These are phyloP conservation scores for Pythium periplocum DNA, from an alignment of 352 stramenopile genomes.

Conservation along the genomic window DNA sequence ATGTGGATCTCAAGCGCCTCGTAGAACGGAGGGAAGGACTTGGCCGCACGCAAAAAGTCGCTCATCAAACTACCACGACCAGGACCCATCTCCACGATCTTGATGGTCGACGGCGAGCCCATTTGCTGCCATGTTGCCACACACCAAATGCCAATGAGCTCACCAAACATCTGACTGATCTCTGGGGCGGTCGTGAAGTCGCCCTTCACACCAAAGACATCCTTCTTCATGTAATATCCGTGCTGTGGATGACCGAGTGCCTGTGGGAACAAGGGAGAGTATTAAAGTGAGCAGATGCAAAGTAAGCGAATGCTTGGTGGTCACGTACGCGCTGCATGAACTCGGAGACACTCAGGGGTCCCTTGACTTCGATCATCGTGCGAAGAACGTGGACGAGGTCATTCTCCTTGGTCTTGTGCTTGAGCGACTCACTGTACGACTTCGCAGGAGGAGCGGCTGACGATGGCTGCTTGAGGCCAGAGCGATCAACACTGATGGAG, in stretches of 20 bases:
- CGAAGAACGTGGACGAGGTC: slow-evolving; percentile 72
- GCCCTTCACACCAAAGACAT: slow-evolving; percentile 87
- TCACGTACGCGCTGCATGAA: slow-evolving; percentile 86
- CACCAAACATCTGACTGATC: slow-evolving; percentile 93
- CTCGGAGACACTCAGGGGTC: slow-evolving; percentile 92
- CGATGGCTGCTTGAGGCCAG: slow-evolving; percentile 57
- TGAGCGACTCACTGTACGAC: slow-evolving; percentile 17
- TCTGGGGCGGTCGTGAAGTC: slow-evolving; percentile 94
- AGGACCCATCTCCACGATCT: slow-evolving; percentile 90
- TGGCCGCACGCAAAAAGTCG: slow-evolving; percentile 89
- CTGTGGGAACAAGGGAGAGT: slow-evolving; percentile 12
- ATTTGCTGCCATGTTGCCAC: slow-evolving; percentile 90
- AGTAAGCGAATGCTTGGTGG: not conserved
- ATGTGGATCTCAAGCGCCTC: slow-evolving; percentile 84
- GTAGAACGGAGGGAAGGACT: slow-evolving; percentile 87
- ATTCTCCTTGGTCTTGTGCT: slow-evolving; percentile 62
- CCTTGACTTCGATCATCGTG: slow-evolving; percentile 90
- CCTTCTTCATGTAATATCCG: slow-evolving; percentile 95
- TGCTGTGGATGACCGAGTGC: slow-evolving; percentile 88
- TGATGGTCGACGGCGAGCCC: slow-evolving; percentile 59
- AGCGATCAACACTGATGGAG: slow-evolving; percentile 64
- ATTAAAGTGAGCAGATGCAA: slow-evolving; percentile 2
- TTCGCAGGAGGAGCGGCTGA: slow-evolving; percentile 10
- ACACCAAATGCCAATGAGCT: slow-evolving; percentile 91
- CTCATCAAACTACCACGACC: slow-evolving; percentile 92